phyloP scores from a whole-genome alignment of 805 yeast species.

The Wickerhamomyces tratensis region DNA sequence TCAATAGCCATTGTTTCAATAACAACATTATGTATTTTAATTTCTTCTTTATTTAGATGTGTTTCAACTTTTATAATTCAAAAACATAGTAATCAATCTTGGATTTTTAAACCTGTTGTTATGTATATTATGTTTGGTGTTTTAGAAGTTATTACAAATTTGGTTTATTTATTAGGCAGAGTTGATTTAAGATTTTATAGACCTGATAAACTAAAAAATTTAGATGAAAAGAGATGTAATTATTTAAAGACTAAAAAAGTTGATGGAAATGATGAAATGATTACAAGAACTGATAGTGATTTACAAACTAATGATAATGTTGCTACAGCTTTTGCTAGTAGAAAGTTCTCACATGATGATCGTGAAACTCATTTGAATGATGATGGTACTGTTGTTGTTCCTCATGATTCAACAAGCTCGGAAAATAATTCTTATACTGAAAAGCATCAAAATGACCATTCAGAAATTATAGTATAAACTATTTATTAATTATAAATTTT shows the following conservation, averaged over 20 bases:
- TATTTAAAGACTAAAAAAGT: too few species aligned
- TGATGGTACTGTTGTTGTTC: background rate
- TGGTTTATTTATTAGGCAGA: constrained; percentile 51
- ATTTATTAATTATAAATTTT: too few species aligned
- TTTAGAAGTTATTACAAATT: constrained; percentile 47
- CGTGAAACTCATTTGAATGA: background rate
- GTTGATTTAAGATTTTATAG: constrained; percentile 73
- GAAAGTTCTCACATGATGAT: too few species aligned
- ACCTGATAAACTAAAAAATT: constrained; percentile 45
- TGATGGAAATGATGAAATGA: too few species aligned
- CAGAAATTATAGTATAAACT: too few species aligned
- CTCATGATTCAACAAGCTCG: background rate
- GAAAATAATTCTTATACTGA: background rate
- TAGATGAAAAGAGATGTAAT: too few species aligned
- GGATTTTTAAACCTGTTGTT: constrained; percentile 44
- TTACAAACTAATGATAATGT: too few species aligned
- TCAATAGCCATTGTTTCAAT: constrained; percentile 34
- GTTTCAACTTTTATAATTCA: constrained; percentile 31
- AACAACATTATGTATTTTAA: constrained; percentile 38
- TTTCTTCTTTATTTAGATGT: constrained; percentile 42
- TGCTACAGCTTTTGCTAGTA: too few species aligned
- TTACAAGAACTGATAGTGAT: too few species aligned
- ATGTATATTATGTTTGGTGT: constrained; percentile 66
- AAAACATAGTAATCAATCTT: constrained; percentile 21
- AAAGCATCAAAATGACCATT: too few species aligned